Base-by-base conservation (phyloP, 495 filamentous ascomycete genomes). In the Platismatia glauca region DNA sequence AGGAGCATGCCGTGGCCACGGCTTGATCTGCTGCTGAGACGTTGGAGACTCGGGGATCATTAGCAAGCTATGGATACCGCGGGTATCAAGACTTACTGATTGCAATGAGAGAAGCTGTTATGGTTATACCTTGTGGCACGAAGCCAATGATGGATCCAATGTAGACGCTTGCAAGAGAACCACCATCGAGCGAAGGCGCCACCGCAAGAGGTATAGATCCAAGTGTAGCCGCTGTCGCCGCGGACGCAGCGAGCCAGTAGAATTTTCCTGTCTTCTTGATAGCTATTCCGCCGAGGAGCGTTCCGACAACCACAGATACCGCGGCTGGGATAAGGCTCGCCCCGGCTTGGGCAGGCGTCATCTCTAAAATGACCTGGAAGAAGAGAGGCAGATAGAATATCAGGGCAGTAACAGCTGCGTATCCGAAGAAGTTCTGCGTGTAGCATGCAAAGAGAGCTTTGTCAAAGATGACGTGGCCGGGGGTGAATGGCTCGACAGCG, bases 101-200 rank as follows among this genome's bases (percentile, higher is more conserved):
- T 13, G 64, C 64, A 31, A 66, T 55, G 16, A 66, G 56, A 38
- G 64, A 59, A 55, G 59, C 38, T 24, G 64, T 66, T 8, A 61
- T 24, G 13, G 43, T 48, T 31, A 66, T 35, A 34, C 64, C 64
- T n/a, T 66, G 43, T 22, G 64, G 55, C 27, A 66, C 43, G 34
- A 61, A 53, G n/a, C 53, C 55, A 38, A 62, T 55, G 8, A 66
- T 27, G 29, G 59, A 58, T 43, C 41, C 64, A 33, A 62, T 22
- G 44, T 59, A 66, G 24, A 66, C 35, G 24, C 15, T 44, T 48
- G 56, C 38, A 34, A 58, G 38, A 20, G 53, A 61, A 4, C 71
- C 62, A 4, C 71, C 71, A 18, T 60, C 71, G 31, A 76, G 64
- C 31, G 62, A 65, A 52, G 68, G 43, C 11, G 75, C 41, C 7